These are phyloP conservation scores for Saturnispora ahearnii DNA, from an alignment of 805 yeast species.

Conservation along the genomic window DNA sequence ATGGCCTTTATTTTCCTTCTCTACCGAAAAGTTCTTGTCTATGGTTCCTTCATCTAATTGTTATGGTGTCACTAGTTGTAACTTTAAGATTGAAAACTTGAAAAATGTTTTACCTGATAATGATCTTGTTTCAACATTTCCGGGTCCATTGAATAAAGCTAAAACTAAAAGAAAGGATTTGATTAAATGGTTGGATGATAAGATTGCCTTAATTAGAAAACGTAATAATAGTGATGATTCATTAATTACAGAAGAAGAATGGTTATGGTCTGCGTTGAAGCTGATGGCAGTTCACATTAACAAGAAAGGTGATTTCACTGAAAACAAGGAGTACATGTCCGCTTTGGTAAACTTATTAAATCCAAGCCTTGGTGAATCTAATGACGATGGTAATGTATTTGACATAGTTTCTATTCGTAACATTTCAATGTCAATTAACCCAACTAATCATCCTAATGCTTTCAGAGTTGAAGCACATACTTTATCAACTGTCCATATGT, in stretches of 20 bases:
- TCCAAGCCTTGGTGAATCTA: conserved; percentile 29
- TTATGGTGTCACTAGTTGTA: conserved; percentile 26
- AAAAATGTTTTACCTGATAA: conserved; percentile 30
- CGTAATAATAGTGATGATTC: conserved; percentile 13
- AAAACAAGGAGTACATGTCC: conserved; percentile 24
- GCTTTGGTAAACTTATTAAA: conserved; percentile 32
- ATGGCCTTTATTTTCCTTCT: conserved; percentile 71
- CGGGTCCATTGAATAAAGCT: conserved; percentile 54
- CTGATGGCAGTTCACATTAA: conserved; percentile 19
- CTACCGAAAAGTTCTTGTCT: conserved; percentile 36
- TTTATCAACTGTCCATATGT: conserved; percentile 26
- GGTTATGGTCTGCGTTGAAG: conserved; percentile 23
- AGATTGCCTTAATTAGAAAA: conserved; percentile 17
- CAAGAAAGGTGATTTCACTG: conserved; percentile 21
- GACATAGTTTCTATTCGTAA: conserved; percentile 17
- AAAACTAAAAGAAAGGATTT: conserved; percentile 59
- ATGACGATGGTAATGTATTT: conserved; percentile 5
- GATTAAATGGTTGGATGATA: conserved; percentile 54
- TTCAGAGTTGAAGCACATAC: conserved; percentile 18
- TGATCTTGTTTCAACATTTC: conserved; percentile 48
- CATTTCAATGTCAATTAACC: conserved; percentile 8
- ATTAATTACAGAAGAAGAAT: conserved; percentile 14
- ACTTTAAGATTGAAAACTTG: conserved; percentile 31
- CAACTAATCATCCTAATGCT: conserved; percentile 19
- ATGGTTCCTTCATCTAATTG: conserved; percentile 36